A percentile compares a stretch with the other conserved stretches of the same genome.
Evolutionary conservation across 169 alveolate genomes (phyloP).

Genomic region (Plasmodium malariae): DNA sequence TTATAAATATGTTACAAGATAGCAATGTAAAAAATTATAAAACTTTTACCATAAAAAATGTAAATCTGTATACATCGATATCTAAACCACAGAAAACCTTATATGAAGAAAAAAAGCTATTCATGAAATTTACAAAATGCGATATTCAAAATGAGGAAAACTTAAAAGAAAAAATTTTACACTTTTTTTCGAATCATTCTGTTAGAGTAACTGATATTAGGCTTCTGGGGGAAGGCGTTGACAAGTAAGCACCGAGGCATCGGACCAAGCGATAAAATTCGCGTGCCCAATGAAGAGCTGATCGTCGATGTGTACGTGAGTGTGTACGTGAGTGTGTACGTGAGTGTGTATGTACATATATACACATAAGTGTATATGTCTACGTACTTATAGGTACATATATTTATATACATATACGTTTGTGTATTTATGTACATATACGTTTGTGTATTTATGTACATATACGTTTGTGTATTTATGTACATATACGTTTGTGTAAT

Average conservation of each 20-base stretch:
- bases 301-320: no score
- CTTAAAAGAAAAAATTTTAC: conserved; percentile 43
- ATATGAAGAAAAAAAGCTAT: conserved; percentile 82
- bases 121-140: conserved; percentile 76
- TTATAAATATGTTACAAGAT: conserved; percentile 35
- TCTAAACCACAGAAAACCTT: conserved; percentile 80
- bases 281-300: no score
- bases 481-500: no score
- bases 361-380: no score
- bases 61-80: conserved; percentile 17
- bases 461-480: no score
- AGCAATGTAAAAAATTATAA: conserved; percentile 42
- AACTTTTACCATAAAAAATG: conserved; percentile 6
- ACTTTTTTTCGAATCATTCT: conserved; percentile 73
- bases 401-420: no score
- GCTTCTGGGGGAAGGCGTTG: conserved; percentile 42
- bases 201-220: conserved; percentile 72
- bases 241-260: conserved; percentile 13
- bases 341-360: no score
- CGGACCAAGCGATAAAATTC: no score
- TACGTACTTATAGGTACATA: no score
- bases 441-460: no score
- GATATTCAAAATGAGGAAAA: conserved; percentile 41
- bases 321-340: no score
- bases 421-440: no score